Evolutionary conservation across 1,139 yeast species (phyloP), one percentile per base, ranked within the genome.

Genomic region (Kodamaea sp.): DNA sequence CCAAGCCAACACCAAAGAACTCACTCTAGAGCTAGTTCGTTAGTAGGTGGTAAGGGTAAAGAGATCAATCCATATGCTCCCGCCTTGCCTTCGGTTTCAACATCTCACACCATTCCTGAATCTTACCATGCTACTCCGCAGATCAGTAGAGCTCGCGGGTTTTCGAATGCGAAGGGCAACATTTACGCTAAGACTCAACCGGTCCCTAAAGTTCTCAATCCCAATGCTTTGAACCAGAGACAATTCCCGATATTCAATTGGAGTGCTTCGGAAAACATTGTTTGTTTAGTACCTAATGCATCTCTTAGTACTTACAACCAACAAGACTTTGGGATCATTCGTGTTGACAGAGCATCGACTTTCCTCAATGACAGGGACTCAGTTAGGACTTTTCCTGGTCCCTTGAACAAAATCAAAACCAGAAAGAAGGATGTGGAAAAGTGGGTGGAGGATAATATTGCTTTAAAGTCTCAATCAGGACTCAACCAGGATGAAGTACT

Each of bases 231-330:
- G 29, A 50, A 52, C 20, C 70, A 68, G 33, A 67, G 86, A 38
- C 96, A 87, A 54, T 85, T 84, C 56, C 96, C 96, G 0, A 57
- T 89, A 22, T 84, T 88, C 54, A 68, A 75, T 37, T 89, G 95
- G 86, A 76, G 86, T 29, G 61, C 66, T 24, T 56, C 70, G 5
- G 59, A 53, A 25, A 57, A 53, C 20, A 59, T 59, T 8, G 63
- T 56, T 1, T 43, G 47, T 8, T 48, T 70, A 30, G 47, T 63
- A n/a, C 70, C 73, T 4, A 44, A 38, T 10, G 32, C 38, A 2
- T 33, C 41, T n/a, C 41, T 48, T 10, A 42, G 39, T 15, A 44
- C 44, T 9, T 47, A 30, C 38, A 39, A 30, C 18, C 43, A 28
- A 31, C 35, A 21, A 4, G 47, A 26, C 13, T 34, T 26, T 5